These are phyloP conservation scores for Candida tammaniensis DNA, from an alignment of 805 yeast species.

Conservation along the genomic window DNA sequence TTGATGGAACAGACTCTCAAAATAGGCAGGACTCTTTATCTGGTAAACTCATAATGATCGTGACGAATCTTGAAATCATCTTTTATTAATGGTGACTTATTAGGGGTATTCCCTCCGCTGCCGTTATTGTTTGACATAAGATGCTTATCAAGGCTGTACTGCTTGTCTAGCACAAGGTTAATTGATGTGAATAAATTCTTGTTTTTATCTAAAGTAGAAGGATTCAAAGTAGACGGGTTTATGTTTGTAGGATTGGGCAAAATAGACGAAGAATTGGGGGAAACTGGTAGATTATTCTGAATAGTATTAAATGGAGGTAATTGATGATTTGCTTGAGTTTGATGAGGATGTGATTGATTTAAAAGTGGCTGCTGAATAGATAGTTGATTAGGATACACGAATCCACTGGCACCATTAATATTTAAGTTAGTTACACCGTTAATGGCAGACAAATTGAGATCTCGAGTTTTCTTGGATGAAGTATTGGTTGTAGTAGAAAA, in stretches of 20 bases:
- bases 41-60: no score
- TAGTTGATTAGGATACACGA: conserved; percentile 18
- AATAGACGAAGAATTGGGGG: conserved; percentile 16
- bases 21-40: no score
- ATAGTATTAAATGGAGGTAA: conserved; percentile 36
- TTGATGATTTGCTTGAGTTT: conserved; percentile 18
- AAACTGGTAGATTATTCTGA: conserved; percentile 30
- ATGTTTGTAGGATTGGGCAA: conserved; percentile 1
- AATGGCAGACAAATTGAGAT: conserved; percentile 2
- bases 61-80: no score
- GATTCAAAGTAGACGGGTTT: conserved; percentile 1
- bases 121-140: background rate
- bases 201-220: conserved; percentile 2
- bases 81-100: background rate
- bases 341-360: background rate
- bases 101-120: background rate
- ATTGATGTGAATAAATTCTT: conserved; percentile 5
- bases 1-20: no score
- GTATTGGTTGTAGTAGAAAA: no score
- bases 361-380: no score
- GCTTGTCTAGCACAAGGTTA: conserved; percentile 5
- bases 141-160: conserved; percentile 4
- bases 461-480: conserved; percentile 1
- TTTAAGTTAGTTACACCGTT: no score
- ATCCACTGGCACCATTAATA: no score